These are phyloP conservation scores for Cocos nucifera DNA, from an alignment of 176 grass and related monocot genomes.

Conservation along the genomic window DNA sequence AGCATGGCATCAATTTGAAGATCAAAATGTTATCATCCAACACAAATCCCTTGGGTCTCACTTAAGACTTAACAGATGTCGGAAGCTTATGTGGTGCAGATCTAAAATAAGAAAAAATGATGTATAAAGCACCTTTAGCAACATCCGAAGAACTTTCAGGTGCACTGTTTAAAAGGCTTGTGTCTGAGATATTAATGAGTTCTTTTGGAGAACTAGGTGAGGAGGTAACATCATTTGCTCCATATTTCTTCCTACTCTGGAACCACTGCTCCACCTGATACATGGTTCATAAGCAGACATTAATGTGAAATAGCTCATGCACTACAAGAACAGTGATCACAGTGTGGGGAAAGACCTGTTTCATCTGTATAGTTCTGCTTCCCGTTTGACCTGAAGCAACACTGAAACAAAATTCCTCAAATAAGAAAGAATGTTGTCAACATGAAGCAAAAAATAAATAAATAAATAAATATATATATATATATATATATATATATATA, in stretches of 20 bases:
- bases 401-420: constrained; percentile 23
- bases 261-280: constrained; percentile 52
- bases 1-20: too few species aligned
- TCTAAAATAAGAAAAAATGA: not conserved
- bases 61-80: not conserved
- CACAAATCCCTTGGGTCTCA: too few species aligned
- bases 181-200: constrained; percentile 35
- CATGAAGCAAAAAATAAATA: not conserved
- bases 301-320: not conserved
- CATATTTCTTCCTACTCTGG: constrained; percentile 27
- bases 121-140: constrained; percentile 18
- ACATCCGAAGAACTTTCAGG: constrained; percentile 19
- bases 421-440: constrained; percentile 12
- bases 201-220: constrained; percentile 30
- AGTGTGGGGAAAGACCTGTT: constrained; percentile 28
- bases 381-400: constrained; percentile 24
- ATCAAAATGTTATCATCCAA: too few species aligned
- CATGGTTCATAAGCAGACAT: constrained; percentile 10
- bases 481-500: not conserved
- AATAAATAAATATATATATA: too few species aligned
- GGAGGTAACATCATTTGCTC: constrained; percentile 15
- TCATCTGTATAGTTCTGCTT: constrained; percentile 41
- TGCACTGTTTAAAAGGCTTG: constrained; percentile 44
- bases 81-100: not conserved
- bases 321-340: constrained; percentile 12